Base-by-base conservation (phyloP, 1,139 yeast species). In the Yamadazyma buinensis region DNA sequence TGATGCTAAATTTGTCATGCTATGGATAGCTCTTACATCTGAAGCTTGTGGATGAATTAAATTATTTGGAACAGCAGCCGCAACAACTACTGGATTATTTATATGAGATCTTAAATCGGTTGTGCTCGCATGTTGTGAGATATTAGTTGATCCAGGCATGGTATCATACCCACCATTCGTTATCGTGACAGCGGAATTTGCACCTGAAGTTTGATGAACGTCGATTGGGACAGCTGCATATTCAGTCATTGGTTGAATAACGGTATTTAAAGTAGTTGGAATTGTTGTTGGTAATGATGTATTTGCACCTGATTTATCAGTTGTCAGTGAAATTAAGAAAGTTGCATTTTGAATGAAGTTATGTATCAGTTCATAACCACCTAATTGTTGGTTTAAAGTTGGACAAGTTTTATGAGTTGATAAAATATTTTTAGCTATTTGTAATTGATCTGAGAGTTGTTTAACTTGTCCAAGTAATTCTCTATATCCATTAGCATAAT, bases 401-500 rank as follows among this genome's bases (percentile, higher is more conserved):
- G 62, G 57, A 46, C 73, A 67, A 30, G 65, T 67, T 42, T 66
- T 67, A 47, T 69, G 75, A 21, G 55, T 59, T 4, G 48, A 46
- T 13, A 66, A 29, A 7, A 67, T 49, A n/a, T 57, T 58, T 40
- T 77, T 67, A 26, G 84, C 55, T 7, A 68, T 60, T 19, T 71
- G 49, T n/a, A 84, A 62, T 45, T 80, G 85, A 32, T 79, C 82
- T 28, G 81, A 63, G 35, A 84, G 57, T 30, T 68, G 71, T 14
- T 66, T 60, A 9, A 82, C 75, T 42, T 84, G 85, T 3, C 67
- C 61, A 13, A 80, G 73, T 36, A 88, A 61, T 32, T 77, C 77
- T 26, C 83, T 75, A 57, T 86, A 88, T 38, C 90, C 94, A 11
- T 72, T 58, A 15, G 86, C 73, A 55, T 80, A 86, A 48, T 75